A percentile compares a stretch with the other conserved stretches of the same genome.
These are phyloP conservation scores for Hypomyces rosellus DNA, from an alignment of 2,329 filamentous ascomycete species.

Conservation along the genomic window DNA sequence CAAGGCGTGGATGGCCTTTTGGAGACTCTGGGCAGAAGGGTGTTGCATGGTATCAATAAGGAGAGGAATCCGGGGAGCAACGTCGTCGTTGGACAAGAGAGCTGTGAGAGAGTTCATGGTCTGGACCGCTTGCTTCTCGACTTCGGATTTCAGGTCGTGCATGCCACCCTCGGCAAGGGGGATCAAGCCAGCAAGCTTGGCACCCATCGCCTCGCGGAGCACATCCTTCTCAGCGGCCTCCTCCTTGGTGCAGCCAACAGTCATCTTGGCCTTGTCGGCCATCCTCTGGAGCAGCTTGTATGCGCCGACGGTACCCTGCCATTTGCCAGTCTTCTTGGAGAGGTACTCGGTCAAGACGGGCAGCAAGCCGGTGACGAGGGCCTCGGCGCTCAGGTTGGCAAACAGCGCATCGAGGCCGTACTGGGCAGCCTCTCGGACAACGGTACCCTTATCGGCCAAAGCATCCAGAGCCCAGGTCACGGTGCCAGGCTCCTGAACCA, in stretches of 20 bases:
- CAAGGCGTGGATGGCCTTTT: conserved; percentile 94
- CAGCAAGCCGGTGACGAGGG: conserved; percentile 74
- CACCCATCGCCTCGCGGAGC: conserved; percentile 84
- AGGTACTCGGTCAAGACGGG: conserved; percentile 72
- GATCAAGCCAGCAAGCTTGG: conserved; percentile 77
- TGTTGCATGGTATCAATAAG: conserved; percentile 94
- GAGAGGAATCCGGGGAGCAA: conserved; percentile 83
- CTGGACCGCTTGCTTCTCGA: conserved; percentile 80
- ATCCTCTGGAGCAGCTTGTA: conserved; percentile 82
- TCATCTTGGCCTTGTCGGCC: conserved; percentile 89
- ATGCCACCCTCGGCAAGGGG: conserved; percentile 87
- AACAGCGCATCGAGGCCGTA: conserved; percentile 92
- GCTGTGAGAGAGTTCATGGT: conserved; percentile 88
- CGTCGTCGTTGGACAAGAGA: conserved; percentile 93
- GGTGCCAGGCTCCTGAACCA: conserved; percentile 73
- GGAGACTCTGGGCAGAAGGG: conserved; percentile 77
- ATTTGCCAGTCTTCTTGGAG: conserved; percentile 80
- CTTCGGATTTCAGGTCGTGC: conserved; percentile 91
- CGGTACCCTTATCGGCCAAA: conserved; percentile 80
- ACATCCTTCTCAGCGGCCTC: conserved; percentile 84
- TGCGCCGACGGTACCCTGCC: conserved; percentile 91
- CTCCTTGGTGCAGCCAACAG: conserved; percentile 70
- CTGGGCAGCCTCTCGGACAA: conserved; percentile 85
- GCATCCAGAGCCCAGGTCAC: conserved; percentile 72
- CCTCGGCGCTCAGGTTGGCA: conserved; percentile 69